Conservation (phyloP, 1,284 basidiomycete genomes). For the Cryptococcus sp. region DNA sequence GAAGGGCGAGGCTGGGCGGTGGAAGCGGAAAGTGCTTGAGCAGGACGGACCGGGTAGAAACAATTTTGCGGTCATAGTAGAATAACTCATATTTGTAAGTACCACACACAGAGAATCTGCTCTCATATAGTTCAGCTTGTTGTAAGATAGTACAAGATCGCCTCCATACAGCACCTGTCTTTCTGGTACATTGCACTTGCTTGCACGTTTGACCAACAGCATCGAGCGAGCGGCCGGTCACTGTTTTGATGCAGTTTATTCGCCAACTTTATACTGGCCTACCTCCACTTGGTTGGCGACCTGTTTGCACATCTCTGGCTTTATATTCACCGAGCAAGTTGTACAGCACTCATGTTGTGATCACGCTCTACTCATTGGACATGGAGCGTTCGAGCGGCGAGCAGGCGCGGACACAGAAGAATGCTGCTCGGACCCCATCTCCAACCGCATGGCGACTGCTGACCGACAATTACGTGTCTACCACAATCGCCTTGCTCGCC, state of each 20-base stretch:
- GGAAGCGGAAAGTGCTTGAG: slow-evolving; percentile 62
- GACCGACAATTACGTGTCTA: neutral
- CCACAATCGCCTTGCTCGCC: slow-evolving; percentile 2
- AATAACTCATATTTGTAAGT: neutral
- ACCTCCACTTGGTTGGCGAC: no score
- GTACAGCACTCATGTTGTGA: neutral
- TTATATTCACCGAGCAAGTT: neutral
- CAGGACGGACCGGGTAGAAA: slow-evolving; percentile 68
- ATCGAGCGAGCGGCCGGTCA: no score
- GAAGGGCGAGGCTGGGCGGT: slow-evolving; percentile 17
- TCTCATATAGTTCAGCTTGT: neutral
- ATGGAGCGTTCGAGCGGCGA: no score
- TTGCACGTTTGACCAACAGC: no score
- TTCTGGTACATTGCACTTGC: no score
- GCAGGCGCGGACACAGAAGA: no score
- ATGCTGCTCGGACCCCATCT: no score
- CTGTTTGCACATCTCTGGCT: neutral
- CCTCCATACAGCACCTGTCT: neutral
- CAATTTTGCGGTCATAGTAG: slow-evolving; percentile 68
- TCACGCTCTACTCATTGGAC: no score
- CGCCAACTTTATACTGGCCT: no score
- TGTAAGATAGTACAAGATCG: neutral
- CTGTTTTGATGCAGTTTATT: no score
- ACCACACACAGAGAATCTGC: neutral
- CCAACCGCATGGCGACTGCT: no score